These are phyloP conservation scores for Sporothrix phasma DNA, from an alignment of 2,329 filamentous ascomycete genomes.

Conservation along the genomic window DNA sequence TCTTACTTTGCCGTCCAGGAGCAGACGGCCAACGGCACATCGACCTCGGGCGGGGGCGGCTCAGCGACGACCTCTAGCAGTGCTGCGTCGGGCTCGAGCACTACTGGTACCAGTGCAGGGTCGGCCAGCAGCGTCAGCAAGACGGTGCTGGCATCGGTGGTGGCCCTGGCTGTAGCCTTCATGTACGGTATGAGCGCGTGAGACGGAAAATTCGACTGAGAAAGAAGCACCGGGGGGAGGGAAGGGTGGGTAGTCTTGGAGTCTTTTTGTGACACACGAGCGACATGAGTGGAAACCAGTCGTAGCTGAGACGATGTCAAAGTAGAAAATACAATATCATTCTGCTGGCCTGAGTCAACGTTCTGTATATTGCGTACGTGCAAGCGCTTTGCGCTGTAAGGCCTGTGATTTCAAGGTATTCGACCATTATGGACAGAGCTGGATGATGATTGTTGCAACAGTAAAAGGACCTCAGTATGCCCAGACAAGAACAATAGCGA, in stretches of 20 bases:
- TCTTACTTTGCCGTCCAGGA: slow-evolving; percentile 29
- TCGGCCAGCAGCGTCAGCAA: slow-evolving; percentile 19
- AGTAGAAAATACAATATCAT: no score
- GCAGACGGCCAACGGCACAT: slow-evolving; percentile 22
- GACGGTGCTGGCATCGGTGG: slow-evolving; percentile 27
- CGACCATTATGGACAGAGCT: no score
- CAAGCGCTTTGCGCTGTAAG: no score
- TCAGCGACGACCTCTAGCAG: not conserved
- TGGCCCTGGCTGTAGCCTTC: slow-evolving; percentile 31
- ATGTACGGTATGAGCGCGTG: slow-evolving; percentile 30
- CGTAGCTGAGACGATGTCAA: no score
- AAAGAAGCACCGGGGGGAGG: not conserved
- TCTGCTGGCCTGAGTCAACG: no score
- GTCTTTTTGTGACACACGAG: not conserved
- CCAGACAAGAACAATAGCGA: not conserved
- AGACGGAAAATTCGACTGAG: not conserved
- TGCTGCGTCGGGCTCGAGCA: not conserved
- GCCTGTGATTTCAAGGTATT: no score
- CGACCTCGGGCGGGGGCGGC: not conserved
- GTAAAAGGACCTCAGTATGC: no score
- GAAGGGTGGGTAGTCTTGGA: no score
- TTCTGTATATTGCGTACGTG: no score
- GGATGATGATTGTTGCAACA: no score
- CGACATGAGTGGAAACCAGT: no score
- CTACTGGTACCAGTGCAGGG: slow-evolving; percentile 14